Base-by-base conservation (phyloP, 1,284 basidiomycete genomes). In the Polyporus tsugae region DNA sequence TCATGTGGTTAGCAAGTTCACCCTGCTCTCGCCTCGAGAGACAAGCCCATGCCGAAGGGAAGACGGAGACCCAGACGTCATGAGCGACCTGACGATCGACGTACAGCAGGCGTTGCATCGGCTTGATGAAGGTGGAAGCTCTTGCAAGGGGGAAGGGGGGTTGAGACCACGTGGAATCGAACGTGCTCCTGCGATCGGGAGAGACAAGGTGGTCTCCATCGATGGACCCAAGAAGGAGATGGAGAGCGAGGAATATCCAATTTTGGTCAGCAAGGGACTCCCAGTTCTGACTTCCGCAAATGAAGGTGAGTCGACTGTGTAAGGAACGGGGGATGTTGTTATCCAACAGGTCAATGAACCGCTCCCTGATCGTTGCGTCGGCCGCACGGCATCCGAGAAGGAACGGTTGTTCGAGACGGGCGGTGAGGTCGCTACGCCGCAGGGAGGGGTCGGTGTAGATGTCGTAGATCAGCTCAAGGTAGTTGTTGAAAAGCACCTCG, bases 251-350 rank as follows among this genome's bases (percentile, higher is more conserved):
- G 73, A 95, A 93, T 59, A 98, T 93, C 98, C 98, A 99, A 78
- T 98, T 97, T 69, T 94, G 90, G 73, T 98, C 96, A 1, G 95
- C 91, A 22, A 99, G 82, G 11, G 92, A 89, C 74, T 99, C 98
- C 98, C 98, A 99, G 78, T 87, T 97, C 81, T 99, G 97, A 25
- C 96, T 91, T 36, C 95, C 96, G 62, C 98, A 86, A 71, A 99
- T 90, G 80, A 98, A 99, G 63, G 94, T 93, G 61, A 99, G 81
- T 36, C 98, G 92, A 69, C 88, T 91, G 63, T 91, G 89, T 15
- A 98, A 85, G 1, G 93, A 91, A 36, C 93, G 89, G 19, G 96
- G 95, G 53, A 99, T 89, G 75, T 94, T 97, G 71, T 89, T 85
- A 77, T 99, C 97, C 70, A 99, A 86, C 63, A 99, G 87, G 77